A percentile compares a stretch with the other conserved stretches of the same genome.
Conservation (phyloP, 148 eudicot species). For the Amaranthus hypochondriacus region DNA sequence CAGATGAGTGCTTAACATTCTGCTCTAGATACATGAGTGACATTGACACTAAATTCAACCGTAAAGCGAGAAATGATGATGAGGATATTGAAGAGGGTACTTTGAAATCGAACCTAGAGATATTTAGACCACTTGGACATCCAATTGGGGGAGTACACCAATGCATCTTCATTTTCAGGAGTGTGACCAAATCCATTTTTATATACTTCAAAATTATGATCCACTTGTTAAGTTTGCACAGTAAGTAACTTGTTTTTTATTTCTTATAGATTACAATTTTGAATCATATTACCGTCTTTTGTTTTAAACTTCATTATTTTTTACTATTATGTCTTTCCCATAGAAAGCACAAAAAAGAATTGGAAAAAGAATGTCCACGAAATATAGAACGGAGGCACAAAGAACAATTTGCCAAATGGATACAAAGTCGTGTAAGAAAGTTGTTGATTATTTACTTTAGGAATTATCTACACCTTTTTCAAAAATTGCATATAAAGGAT, state of each 20-base stretch:
- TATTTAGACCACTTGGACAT: slow-evolving; percentile 4
- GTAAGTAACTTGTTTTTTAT: neutral
- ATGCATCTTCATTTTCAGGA: neutral
- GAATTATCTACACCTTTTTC: neutral
- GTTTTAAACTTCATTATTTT: too few species aligned
- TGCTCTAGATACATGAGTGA: slow-evolving; percentile 20
- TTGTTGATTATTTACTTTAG: neutral
- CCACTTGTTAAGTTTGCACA: neutral
- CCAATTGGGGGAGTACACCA: neutral
- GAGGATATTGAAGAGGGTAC: neutral
- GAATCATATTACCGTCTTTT: neutral
- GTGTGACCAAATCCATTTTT: neutral
- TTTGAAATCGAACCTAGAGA: neutral
- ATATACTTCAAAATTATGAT: slow-evolving; percentile 5
- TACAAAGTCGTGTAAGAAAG: neutral
- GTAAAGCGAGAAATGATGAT: slow-evolving; percentile 6
- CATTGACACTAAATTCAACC: slow-evolving; percentile 17
- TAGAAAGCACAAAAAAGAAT: neutral
- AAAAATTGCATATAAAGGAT: too few species aligned
- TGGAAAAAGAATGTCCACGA: neutral
- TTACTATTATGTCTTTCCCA: too few species aligned
- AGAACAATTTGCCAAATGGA: neutral
- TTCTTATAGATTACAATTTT: neutral
- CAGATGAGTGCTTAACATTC: slow-evolving; percentile 19
- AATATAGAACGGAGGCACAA: neutral